phyloP scores from a whole-genome alignment of 179 eudicot genomes.

The Nepenthes alata region DNA sequence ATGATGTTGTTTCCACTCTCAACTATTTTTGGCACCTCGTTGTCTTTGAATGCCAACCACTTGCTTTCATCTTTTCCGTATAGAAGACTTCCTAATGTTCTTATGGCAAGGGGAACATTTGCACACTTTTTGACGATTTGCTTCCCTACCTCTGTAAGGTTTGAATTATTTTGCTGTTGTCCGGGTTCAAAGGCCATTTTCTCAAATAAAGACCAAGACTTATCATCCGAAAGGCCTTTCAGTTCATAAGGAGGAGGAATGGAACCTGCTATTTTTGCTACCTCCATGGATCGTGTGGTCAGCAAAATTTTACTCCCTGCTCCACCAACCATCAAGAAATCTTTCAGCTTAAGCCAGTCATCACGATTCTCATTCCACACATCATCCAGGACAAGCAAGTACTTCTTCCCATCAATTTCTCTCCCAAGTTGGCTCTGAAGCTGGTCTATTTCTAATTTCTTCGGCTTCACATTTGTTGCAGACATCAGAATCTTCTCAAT shows the following conservation, averaged over 20 bases:
- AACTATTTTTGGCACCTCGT: background rate
- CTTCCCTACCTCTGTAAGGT: conserved; percentile 9
- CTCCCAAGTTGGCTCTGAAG: conserved; percentile 1
- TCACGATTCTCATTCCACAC: conserved; percentile 17
- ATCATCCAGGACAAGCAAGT: conserved; percentile 26
- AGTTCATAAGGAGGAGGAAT: conserved; percentile 1
- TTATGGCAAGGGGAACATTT: conserved; percentile 19
- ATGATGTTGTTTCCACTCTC: conserved; percentile 4
- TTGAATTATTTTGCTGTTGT: conserved; percentile 2
- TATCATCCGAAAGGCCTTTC: conserved; percentile 15
- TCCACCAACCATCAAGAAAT: conserved; percentile 5
- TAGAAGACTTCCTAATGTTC: conserved; percentile 6
- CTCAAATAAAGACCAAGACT: conserved; percentile 19
- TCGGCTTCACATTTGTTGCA: background rate
- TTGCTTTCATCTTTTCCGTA: conserved; percentile 3
- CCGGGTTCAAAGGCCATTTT: conserved; percentile 8
- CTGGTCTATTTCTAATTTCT: conserved; percentile 2
- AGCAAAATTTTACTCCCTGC: conserved; percentile 15
- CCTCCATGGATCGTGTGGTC: conserved; percentile 10
- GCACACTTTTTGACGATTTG: conserved; percentile 16
- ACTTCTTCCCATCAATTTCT: conserved; percentile 1
- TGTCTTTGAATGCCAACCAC: conserved; percentile 11
- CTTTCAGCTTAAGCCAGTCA: conserved; percentile 13
- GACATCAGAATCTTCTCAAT: conserved; percentile 4
- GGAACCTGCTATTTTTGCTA: conserved; percentile 1